Percentiles rank a stretch among this genome's conserved stretches.
Evolutionary conservation across 495 filamentous ascomycete species (phyloP).

Genomic region (Parathielavia hyrcaniae): DNA sequence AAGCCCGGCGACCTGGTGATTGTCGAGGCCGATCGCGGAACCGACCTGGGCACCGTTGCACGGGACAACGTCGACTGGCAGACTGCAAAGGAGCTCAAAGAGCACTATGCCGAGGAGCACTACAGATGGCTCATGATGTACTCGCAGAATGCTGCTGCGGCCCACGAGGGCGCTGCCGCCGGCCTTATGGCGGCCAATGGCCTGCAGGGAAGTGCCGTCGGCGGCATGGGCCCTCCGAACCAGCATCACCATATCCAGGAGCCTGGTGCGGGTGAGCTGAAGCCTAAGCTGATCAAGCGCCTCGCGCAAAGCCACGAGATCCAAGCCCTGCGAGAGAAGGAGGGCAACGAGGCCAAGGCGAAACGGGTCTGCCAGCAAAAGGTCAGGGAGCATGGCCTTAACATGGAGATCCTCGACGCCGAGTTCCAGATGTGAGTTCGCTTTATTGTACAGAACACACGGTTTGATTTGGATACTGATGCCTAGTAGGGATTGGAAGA

Average conservation of each 20-base stretch:
- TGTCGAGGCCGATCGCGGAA: constrained; percentile 93
- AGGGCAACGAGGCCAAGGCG: constrained; percentile 95
- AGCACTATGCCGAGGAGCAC: constrained; percentile 84
- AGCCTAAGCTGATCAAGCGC: constrained; percentile 93
- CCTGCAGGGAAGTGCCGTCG: constrained; percentile 59
- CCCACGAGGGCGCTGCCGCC: constrained; percentile 49
- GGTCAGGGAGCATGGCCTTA: constrained; percentile 84
- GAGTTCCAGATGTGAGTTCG: constrained; percentile 91
- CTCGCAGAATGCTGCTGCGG: constrained; percentile 64
- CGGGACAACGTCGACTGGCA: constrained; percentile 76
- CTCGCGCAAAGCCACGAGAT: constrained; percentile 89
- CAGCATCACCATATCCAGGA: constrained; percentile 65
- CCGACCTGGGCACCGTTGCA: constrained; percentile 88
- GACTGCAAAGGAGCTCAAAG: constrained; percentile 78
- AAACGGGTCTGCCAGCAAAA: constrained; percentile 95
- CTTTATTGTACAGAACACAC: constrained; percentile 36
- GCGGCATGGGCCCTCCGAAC: constrained; percentile 66
- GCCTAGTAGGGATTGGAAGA: constrained; percentile 84
- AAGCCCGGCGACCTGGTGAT: constrained; percentile 91
- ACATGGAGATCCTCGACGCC: constrained; percentile 99
- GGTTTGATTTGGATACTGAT: constrained; percentile 43
- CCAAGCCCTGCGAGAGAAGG: constrained; percentile 79
- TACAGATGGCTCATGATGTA: constrained; percentile 98
- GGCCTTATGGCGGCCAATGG: constrained; percentile 54
- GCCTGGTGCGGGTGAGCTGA: constrained; percentile 66